Evolutionary conservation across 805 yeast species (phyloP).

Genomic region (Ogataea zsoltii): DNA sequence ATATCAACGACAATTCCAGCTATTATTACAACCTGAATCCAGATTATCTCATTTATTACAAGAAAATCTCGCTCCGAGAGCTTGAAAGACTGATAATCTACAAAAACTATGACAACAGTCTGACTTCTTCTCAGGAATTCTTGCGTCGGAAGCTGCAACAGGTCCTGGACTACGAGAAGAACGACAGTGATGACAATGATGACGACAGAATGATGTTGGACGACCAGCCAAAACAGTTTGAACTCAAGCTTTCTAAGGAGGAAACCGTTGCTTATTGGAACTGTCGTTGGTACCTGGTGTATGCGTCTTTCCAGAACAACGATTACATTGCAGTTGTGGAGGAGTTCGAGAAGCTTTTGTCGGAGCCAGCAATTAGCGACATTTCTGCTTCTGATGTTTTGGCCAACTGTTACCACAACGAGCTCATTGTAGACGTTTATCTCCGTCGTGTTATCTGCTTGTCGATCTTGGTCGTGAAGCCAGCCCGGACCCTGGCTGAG

Average conservation of each 20-base stretch:
- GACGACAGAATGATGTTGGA: conserved; percentile 20
- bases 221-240: conserved; percentile 6
- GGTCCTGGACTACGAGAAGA: conserved; percentile 22
- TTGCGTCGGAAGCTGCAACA: conserved; percentile 22
- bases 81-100: conserved; percentile 19
- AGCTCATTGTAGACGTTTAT: conserved; percentile 17
- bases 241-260: conserved; percentile 10
- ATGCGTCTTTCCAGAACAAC: conserved; percentile 25
- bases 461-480: conserved; percentile 22
- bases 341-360: conserved; percentile 19
- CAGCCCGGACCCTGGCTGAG: conserved; percentile 7
- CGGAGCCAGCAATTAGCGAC: conserved; percentile 14
- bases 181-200: conserved; percentile 20
- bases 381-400: conserved; percentile 23
- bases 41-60: conserved; percentile 15
- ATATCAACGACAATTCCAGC: conserved; percentile 22
- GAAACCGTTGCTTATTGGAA: conserved; percentile 32
- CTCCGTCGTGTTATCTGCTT: conserved; percentile 23
- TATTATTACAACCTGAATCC: conserved; percentile 22
- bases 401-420: conserved; percentile 15
- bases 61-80: conserved; percentile 17
- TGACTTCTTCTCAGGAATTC: conserved; percentile 15
- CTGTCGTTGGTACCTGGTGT: conserved; percentile 31
- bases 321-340: conserved; percentile 27
- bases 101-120: conserved; percentile 22